A percentile compares a stretch with the other conserved stretches of the same genome.
phyloP scores from a whole-genome alignment of 805 yeast genomes.

The Wickerhamomyces ciferrii region DNA sequence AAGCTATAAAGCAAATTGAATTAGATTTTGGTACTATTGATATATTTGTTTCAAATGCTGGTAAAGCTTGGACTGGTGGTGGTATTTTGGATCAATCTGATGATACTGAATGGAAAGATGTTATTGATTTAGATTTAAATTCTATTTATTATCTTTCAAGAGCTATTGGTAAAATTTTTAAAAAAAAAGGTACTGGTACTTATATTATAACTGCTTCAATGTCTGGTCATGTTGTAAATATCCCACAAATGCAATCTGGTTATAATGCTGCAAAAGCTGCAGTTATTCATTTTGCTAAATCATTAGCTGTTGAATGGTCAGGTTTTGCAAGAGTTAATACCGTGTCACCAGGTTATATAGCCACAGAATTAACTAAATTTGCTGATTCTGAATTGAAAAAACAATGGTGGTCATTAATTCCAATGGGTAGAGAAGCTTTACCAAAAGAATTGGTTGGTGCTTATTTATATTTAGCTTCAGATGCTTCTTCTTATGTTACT shows the following conservation, averaged over 20 bases:
- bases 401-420: slow-evolving; percentile 47
- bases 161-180: slow-evolving; percentile 67
- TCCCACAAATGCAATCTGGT: slow-evolving; percentile 83
- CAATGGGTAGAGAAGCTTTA: slow-evolving; percentile 70
- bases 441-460: slow-evolving; percentile 79
- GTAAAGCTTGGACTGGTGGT: slow-evolving; percentile 77
- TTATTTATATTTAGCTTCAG: slow-evolving; percentile 71
- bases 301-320: slow-evolving; percentile 85
- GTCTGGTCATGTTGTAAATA: slow-evolving; percentile 83
- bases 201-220: slow-evolving; percentile 84
- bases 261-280: slow-evolving; percentile 90
- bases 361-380: slow-evolving; percentile 58
- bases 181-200: slow-evolving; percentile 71
- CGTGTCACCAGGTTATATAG: slow-evolving; percentile 83
- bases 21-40: slow-evolving; percentile 73
- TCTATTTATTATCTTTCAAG: slow-evolving; percentile 81
- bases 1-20: slow-evolving; percentile 33
- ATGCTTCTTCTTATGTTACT: slow-evolving; percentile 74
- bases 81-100: slow-evolving; percentile 41
- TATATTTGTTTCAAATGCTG: slow-evolving; percentile 86
- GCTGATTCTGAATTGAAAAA: slow-evolving; percentile 38
- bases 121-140: slow-evolving; percentile 71
- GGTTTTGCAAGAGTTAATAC: slow-evolving; percentile 79
- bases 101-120: slow-evolving; percentile 59
- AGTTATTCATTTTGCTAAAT: slow-evolving; percentile 66